Evolutionary conservation across 1,139 yeast species (phyloP).

Genomic region (Yamadazyma trypodendri): DNA sequence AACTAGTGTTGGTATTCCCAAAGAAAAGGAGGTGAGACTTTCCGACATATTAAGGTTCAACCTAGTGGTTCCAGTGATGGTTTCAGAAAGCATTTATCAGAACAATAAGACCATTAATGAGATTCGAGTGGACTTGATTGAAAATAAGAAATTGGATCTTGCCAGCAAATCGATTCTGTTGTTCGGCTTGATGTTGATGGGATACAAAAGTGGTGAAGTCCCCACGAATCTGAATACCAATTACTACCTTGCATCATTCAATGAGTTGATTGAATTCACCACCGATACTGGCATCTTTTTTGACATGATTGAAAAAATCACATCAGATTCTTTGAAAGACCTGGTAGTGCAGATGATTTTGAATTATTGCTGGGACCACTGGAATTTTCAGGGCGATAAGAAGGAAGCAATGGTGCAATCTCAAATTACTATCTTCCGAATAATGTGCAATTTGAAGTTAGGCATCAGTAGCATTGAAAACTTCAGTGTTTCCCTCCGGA

Average conservation of each 20-base stretch:
- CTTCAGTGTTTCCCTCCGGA: constrained; percentile 12
- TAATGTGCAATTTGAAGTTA: constrained; percentile 32
- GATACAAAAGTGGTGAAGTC: constrained; percentile 6
- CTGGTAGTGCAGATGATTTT: constrained; percentile 31
- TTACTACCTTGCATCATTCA: constrained; percentile 31
- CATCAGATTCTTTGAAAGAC: constrained; percentile 14
- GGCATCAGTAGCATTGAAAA: constrained; percentile 23
- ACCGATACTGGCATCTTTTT: constrained; percentile 30
- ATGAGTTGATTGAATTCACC: constrained; percentile 32
- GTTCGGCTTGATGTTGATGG: constrained; percentile 17
- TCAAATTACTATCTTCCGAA: constrained; percentile 29
- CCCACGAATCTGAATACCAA: constrained; percentile 25
- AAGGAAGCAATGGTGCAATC: constrained; percentile 29
- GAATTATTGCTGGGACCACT: constrained; percentile 39
- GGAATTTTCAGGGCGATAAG: constrained; percentile 18
- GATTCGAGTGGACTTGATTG: constrained; percentile 11
- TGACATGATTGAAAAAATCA: constrained; percentile 18
- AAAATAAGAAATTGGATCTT: constrained; percentile 7
- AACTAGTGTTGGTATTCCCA: not conserved
- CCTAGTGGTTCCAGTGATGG: constrained; percentile 9
- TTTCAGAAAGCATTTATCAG: constrained; percentile 5
- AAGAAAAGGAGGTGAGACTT: constrained; percentile 3
- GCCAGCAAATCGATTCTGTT: constrained; percentile 14
- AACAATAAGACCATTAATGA: constrained; percentile 12
- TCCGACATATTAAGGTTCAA: constrained; percentile 10